Evolutionary conservation across 495 filamentous ascomycete species (phyloP).

Genomic region (Penicillium angulare): DNA sequence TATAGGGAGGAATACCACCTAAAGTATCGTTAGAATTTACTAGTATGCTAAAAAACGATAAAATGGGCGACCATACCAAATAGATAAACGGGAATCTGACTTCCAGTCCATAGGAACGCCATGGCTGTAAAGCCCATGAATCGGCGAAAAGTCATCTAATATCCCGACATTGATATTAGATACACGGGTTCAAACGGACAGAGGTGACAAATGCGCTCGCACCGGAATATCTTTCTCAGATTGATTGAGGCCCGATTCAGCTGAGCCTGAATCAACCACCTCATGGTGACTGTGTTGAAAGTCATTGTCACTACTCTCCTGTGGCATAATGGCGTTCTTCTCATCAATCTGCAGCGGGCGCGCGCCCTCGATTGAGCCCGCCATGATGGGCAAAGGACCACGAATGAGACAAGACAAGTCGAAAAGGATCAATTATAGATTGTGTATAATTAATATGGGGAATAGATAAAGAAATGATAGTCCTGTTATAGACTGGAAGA

Average conservation of each 20-base stretch:
- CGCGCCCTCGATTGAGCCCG: conserved; percentile 17
- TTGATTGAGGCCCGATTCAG: conserved; percentile 22
- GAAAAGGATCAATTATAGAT: too few species aligned
- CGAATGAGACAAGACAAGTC: not conserved
- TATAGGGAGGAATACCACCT: conserved; percentile 61
- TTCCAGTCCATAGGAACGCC: conserved; percentile 66
- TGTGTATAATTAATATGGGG: too few species aligned
- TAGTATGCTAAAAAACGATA: not conserved
- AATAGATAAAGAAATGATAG: too few species aligned
- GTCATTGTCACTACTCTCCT: conserved; percentile 16
- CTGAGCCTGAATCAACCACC: conserved; percentile 10
- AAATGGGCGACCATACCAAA: conserved; percentile 40
- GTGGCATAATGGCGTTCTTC: conserved; percentile 19
- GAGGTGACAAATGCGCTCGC: not conserved
- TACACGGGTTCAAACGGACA: not conserved
- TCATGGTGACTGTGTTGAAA: conserved; percentile 26
- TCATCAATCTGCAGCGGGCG: conserved; percentile 22
- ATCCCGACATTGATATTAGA: not conserved
- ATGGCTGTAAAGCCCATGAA: conserved; percentile 62
- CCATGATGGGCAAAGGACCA: conserved; percentile 11
- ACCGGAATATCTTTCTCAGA: conserved; percentile 22
- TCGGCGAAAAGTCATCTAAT: conserved; percentile 54
- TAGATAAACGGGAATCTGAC: conserved; percentile 62
- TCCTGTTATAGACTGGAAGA: too few species aligned
- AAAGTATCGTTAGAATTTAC: not conserved